phyloP scores from a whole-genome alignment of 2,329 filamentous ascomycete genomes.

The Claviceps monticola region DNA sequence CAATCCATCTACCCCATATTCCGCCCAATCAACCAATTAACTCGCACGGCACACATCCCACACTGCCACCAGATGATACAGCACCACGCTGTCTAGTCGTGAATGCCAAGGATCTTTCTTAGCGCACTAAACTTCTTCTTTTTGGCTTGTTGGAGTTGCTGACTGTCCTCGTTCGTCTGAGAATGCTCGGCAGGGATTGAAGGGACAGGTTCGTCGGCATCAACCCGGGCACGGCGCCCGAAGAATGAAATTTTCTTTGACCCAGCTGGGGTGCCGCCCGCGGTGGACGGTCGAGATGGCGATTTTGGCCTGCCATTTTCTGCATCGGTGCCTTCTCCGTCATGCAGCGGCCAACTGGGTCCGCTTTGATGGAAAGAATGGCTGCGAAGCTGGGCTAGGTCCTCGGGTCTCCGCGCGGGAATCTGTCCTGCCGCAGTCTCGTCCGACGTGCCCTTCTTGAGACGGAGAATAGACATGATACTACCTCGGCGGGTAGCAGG shows the following conservation, averaged over 20 bases:
- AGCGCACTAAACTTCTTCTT: conserved; percentile 57
- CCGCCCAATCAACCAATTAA: background rate
- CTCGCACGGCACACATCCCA: background rate
- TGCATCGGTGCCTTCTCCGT: conserved; percentile 17
- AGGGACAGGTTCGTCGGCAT: conserved; percentile 5
- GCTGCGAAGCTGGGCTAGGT: conserved; percentile 33
- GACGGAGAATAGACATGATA: conserved; percentile 47
- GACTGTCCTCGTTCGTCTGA: background rate
- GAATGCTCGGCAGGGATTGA: conserved; percentile 1
- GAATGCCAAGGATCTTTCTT: conserved; percentile 47
- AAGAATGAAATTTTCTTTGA: conserved; percentile 17
- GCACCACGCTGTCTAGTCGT: conserved; percentile 23
- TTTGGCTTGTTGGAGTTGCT: conserved; percentile 16
- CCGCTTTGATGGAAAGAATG: conserved; percentile 18
- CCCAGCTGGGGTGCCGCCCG: conserved; percentile 14
- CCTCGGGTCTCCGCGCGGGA: conserved; percentile 40
- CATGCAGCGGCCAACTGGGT: conserved; percentile 21
- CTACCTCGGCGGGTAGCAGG: conserved; percentile 27
- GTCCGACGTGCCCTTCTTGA: conserved; percentile 38
- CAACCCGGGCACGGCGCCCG: conserved; percentile 13
- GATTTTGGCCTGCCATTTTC: conserved; percentile 13
- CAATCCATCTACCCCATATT: background rate
- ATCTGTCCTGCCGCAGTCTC: conserved; percentile 50
- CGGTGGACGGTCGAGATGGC: conserved; percentile 20
- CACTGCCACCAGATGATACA: conserved; percentile 2